Evolutionary conservation across 2,329 filamentous ascomycete genomes (phyloP).

Genomic region (Parastagonospora avenae): DNA sequence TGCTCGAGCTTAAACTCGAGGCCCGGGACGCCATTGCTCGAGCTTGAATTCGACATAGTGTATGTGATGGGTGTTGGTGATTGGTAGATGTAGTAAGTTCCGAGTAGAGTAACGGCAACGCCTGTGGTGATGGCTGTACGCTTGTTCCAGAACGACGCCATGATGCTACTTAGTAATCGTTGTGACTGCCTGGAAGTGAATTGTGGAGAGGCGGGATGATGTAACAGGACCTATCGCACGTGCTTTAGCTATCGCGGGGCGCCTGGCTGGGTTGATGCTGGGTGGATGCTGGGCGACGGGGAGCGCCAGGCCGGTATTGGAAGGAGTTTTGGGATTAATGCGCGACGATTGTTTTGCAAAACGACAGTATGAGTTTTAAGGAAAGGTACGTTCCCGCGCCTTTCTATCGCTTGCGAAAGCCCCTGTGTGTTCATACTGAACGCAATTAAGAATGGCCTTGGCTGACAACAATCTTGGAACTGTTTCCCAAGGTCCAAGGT

Average conservation of each 20-base stretch:
- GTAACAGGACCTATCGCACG: conserved; percentile 1
- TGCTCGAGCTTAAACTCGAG: conserved; percentile 39
- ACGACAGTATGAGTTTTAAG: too few relatives aligned
- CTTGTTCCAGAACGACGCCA: conserved; percentile 30
- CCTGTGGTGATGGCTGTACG: conserved; percentile 33
- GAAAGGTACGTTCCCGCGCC: too few relatives aligned
- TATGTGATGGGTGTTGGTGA: conserved; percentile 21
- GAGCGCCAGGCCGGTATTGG: conserved; percentile 19
- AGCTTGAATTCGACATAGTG: conserved; percentile 25
- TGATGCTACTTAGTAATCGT: conserved; percentile 2
- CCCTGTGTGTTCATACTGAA: too few relatives aligned
- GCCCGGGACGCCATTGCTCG: conserved; percentile 25
- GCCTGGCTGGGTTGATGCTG: conserved; percentile 4
- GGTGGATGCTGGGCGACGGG: conserved; percentile 18
- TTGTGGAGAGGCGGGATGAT: neutral
- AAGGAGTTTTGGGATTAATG: conserved; percentile 13
- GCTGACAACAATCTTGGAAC: neutral
- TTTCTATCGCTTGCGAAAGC: too few relatives aligned
- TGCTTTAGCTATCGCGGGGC: neutral
- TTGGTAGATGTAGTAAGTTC: conserved; percentile 37
- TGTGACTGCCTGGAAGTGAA: neutral
- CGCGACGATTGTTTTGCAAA: too few relatives aligned
- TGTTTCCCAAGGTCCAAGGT: too few relatives aligned
- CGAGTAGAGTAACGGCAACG: conserved; percentile 31
- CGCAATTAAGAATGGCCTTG: too few relatives aligned